Base-by-base conservation (phyloP, 305 asterid species). In the Fraxinus latifolia region DNA sequence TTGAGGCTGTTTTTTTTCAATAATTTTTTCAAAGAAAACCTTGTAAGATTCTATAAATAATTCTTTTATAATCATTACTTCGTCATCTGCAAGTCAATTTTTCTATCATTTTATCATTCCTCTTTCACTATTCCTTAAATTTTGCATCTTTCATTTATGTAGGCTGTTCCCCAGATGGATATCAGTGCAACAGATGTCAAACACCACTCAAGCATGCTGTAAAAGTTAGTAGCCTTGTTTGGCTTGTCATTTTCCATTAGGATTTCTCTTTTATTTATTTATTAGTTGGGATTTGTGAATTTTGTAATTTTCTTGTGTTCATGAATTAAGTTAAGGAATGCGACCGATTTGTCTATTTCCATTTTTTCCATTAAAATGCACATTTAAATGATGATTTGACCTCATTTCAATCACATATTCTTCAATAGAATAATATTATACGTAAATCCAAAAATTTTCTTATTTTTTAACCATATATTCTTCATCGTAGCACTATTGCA, bases 21-120 rank as follows among this genome's bases (percentile, higher is more conserved):
- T n/a, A n/a, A n/a, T n/a, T n/a, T 33, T 36, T 39, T 39, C 86
- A 92, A 95, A 84, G 98, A 95, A 85, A 95, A 95, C 83, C 74
- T 88, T 93, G 98, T 93, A 86, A 81, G 50, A 55, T 81, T 58
- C 77, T 83, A 55, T 78, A 23, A n/a, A 23, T n/a, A 23, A 82
- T 67, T 70, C 14, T 31, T 25, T 11, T 70, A 70, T 12, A 70
- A 31, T 15, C 44, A 29, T 14, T 5, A 29, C 31, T 29, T 32
- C 3, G 8, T 3, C 12, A 15, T 34, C 75, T 15, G 25, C 3
- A 12, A 12, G 74, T 67, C 36, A 67, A 9, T 0, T 2, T 67
- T 67, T 25, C 34, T 4, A 9, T 15, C 34, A 9, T 67, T 67
- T 67, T 1, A 58, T 12, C 39, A 58, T n/a, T 31, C 27, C 62